Conservation (phyloP, 805 yeast genomes). For the Candida awuae region DNA sequence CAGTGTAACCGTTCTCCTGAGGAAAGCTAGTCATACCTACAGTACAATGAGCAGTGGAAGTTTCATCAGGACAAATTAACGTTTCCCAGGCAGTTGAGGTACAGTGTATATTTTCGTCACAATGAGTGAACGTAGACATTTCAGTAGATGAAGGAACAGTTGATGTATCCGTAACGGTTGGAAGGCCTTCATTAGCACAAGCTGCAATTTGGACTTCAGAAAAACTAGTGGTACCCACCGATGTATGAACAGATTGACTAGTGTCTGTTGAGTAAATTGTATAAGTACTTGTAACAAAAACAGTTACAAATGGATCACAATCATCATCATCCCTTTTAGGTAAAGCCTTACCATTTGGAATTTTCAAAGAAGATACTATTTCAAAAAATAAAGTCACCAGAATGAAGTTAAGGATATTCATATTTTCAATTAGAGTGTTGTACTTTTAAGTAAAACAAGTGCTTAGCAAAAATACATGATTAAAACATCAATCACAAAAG, state of each 20-base stretch:
- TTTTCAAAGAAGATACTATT: neutral
- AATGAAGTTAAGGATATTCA: too few relatives aligned
- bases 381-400: neutral
- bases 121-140: slow-evolving; percentile 11
- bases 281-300: neutral
- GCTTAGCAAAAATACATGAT: too few relatives aligned
- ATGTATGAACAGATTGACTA: neutral
- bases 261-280: neutral
- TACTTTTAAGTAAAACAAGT: too few relatives aligned
- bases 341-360: neutral
- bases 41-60: slow-evolving; percentile 9
- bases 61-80: slow-evolving; percentile 9
- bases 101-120: slow-evolving; percentile 13
- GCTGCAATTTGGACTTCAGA: neutral
- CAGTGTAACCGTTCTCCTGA: slow-evolving; percentile 1
- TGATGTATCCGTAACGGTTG: neutral
- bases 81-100: slow-evolving; percentile 10
- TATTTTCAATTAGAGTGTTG: too few relatives aligned
- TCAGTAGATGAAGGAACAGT: slow-evolving; percentile 3
- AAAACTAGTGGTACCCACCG: neutral
- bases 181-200: neutral
- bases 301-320: slow-evolving; percentile 3
- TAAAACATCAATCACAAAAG: too few relatives aligned
- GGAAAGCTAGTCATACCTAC: slow-evolving; percentile 8
- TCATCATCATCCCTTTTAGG: neutral